These are phyloP conservation scores for Termitomyces sp. DNA, from an alignment of 768 basidiomycete genomes.

Conservation along the genomic window DNA sequence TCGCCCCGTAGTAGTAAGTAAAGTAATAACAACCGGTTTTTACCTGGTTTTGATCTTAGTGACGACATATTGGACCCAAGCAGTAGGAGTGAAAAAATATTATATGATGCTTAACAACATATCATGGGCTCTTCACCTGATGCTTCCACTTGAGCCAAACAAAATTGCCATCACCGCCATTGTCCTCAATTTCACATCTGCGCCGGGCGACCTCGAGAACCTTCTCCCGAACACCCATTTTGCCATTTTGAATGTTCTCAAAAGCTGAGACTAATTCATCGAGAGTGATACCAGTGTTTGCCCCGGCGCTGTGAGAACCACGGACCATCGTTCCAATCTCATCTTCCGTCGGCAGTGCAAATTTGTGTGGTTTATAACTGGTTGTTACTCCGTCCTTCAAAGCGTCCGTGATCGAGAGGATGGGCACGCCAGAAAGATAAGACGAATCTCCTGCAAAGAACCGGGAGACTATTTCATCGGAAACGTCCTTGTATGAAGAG, in stretches of 20 bases:
- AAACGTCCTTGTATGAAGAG: constrained; percentile 53
- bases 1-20: no score
- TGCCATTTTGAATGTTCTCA: constrained; percentile 41
- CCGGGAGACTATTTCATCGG: constrained; percentile 48
- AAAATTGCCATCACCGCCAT: constrained; percentile 49
- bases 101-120: constrained; percentile 1
- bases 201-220: constrained; percentile 72
- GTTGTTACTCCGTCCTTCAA: constrained; percentile 15
- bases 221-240: constrained; percentile 71
- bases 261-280: constrained; percentile 64
- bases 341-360: constrained; percentile 73
- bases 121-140: constrained; percentile 21
- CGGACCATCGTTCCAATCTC: constrained; percentile 66
- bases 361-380: constrained; percentile 31
- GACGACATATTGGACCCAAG: background rate
- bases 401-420: constrained; percentile 37
- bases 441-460: constrained; percentile 66
- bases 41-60: background rate
- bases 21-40: background rate
- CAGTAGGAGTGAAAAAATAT: background rate
- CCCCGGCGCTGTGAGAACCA: constrained; percentile 60
- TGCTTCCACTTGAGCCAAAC: constrained; percentile 64
- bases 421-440: constrained; percentile 42
- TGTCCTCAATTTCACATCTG: constrained; percentile 58
- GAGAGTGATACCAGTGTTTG: constrained; percentile 55